These are phyloP conservation scores for Lentinula raphanica DNA, from an alignment of 768 basidiomycete species.

Conservation along the genomic window DNA sequence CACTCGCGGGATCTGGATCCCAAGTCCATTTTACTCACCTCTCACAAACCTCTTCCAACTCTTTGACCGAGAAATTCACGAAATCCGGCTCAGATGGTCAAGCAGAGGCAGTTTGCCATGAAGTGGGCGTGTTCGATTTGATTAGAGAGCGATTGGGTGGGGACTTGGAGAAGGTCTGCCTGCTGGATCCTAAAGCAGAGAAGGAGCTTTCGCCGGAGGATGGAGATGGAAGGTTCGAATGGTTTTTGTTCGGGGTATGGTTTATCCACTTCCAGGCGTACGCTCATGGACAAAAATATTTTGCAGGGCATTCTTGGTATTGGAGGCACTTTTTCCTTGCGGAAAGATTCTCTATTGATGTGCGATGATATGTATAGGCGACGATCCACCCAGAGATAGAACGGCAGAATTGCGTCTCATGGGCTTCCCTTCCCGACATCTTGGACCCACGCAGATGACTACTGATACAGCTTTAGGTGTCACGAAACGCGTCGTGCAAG, in stretches of 20 bases:
- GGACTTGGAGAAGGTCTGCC: conserved; percentile 64
- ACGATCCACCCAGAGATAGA: conserved; percentile 93
- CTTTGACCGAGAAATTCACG: conserved; percentile 38
- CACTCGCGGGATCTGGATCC: conserved; percentile 58
- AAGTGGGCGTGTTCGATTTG: conserved; percentile 52
- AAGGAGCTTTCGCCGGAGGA: conserved; percentile 69
- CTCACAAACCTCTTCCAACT: conserved; percentile 60
- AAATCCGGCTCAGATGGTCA: conserved; percentile 9
- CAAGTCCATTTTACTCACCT: conserved; percentile 83
- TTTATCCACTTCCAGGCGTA: background rate
- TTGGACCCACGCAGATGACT: conserved; percentile 94
- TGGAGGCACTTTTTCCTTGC: conserved; percentile 1
- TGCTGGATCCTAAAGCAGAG: conserved; percentile 90
- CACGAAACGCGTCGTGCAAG: conserved; percentile 75
- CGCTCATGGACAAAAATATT: background rate
- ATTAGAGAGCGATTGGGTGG: conserved; percentile 34
- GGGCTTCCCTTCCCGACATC: conserved; percentile 82
- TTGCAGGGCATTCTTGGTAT: conserved; percentile 57
- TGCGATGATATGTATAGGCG: conserved; percentile 44
- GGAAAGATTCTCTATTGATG: background rate
- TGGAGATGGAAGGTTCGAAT: conserved; percentile 67
- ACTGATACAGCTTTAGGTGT: conserved; percentile 96
- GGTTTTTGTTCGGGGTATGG: conserved; percentile 87
- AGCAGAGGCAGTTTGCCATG: conserved; percentile 42
- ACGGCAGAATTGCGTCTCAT: conserved; percentile 82